Evolutionary conservation across 345 rosid species (phyloP).

Genomic region (Linum trigynum): DNA sequence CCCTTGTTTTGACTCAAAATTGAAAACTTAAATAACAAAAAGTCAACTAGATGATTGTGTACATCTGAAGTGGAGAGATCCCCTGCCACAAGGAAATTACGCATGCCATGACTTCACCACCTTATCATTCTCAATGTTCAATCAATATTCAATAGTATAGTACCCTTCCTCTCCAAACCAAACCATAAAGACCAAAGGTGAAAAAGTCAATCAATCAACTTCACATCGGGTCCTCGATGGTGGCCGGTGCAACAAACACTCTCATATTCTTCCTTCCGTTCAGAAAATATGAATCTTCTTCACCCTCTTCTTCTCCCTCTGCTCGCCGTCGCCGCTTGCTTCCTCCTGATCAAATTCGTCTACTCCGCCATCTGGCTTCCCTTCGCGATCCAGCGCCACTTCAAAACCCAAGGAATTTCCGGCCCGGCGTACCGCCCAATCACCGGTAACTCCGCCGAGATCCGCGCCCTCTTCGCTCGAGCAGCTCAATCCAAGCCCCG

Average conservation of each 20-base stretch:
- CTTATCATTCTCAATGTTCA: too few species aligned
- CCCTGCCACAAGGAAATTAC: neutral
- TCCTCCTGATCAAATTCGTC: neutral
- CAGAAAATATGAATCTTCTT: neutral
- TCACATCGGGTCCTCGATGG: neutral
- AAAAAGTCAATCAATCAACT: neutral
- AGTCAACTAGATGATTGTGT: neutral
- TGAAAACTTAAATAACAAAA: neutral
- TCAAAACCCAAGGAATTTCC: neutral
- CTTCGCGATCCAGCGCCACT: conserved; percentile 1
- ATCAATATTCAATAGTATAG: neutral
- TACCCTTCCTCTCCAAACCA: neutral
- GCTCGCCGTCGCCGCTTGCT: neutral
- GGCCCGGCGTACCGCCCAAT: conserved; percentile 6
- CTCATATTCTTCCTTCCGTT: neutral
- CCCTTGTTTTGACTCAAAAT: too few species aligned
- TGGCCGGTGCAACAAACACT: neutral
- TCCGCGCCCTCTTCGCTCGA: conserved; percentile 1
- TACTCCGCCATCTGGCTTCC: neutral
- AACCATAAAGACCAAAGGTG: neutral
- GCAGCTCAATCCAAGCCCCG: neutral
- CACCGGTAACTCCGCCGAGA: conserved; percentile 5
- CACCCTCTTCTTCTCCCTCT: neutral
- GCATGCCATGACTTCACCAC: neutral
- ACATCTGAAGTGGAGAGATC: neutral